phyloP scores from a whole-genome alignment of 2,329 filamentous ascomycete genomes.

The Paecilomyces sp. region DNA sequence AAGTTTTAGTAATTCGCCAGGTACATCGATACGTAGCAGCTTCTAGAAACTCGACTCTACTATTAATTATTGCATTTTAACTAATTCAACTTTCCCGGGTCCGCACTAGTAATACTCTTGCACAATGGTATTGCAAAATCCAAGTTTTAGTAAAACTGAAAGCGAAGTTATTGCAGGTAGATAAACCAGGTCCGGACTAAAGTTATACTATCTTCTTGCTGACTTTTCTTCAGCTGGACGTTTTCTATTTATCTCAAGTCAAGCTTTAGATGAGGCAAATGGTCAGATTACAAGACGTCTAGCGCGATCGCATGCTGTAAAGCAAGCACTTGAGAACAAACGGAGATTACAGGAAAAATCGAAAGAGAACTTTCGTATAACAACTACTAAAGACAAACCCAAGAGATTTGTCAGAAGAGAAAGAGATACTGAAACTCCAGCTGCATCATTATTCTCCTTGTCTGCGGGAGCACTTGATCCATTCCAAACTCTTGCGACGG shows the following conservation, averaged over 20 bases:
- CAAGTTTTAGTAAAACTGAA: background rate
- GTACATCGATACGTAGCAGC: no score
- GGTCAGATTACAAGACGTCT: slow-evolving; percentile 10
- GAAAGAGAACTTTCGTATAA: slow-evolving; percentile 16
- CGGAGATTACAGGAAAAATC: slow-evolving; percentile 18
- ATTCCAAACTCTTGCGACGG: slow-evolving; percentile 4
- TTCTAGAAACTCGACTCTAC: no score
- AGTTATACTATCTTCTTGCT: background rate
- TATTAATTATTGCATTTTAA: no score
- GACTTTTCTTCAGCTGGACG: background rate
- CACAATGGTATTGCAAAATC: background rate
- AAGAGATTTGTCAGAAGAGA: background rate
- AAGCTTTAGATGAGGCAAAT: slow-evolving; percentile 11
- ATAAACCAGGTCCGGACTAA: background rate
- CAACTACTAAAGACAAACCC: background rate
- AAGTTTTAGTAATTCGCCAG: no score
- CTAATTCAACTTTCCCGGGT: no score
- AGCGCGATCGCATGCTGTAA: slow-evolving; percentile 24
- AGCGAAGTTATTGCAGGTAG: background rate
- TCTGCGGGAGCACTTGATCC: slow-evolving; percentile 2
- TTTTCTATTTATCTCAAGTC: slow-evolving; percentile 11
- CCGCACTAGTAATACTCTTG: background rate
- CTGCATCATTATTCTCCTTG: background rate
- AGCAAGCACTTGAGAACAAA: slow-evolving; percentile 19
- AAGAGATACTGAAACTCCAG: background rate